phyloP scores from a whole-genome alignment of 768 basidiomycete species.

The Agaricus sinodeliciosus region DNA sequence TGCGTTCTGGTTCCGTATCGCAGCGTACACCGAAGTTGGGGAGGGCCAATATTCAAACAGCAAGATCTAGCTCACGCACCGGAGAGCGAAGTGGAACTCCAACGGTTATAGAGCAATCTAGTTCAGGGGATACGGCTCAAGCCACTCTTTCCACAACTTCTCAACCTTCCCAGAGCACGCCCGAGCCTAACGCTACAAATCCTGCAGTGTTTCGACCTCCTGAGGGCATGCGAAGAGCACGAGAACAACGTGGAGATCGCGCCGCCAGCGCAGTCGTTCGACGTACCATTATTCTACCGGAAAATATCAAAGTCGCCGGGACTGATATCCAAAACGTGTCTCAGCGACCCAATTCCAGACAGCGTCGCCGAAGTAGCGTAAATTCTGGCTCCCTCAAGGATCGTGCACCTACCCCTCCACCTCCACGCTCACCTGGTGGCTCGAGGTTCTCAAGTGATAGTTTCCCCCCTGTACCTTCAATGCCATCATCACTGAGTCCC shows the following conservation, averaged over 20 bases:
- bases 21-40: constrained; percentile 39
- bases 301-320: constrained; percentile 51
- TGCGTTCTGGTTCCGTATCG: constrained; percentile 57
- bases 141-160: not conserved
- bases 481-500: constrained; percentile 44
- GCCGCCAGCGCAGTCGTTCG: constrained; percentile 51
- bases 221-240: constrained; percentile 24
- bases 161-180: constrained; percentile 1
- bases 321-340: constrained; percentile 38
- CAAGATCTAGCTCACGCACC: constrained; percentile 23
- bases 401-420: constrained; percentile 81
- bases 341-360: constrained; percentile 31
- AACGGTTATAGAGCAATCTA: constrained; percentile 1
- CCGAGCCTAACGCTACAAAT: constrained; percentile 21
- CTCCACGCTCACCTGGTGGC: constrained; percentile 46
- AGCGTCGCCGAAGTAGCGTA: constrained; percentile 58
- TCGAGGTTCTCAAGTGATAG: constrained; percentile 63
- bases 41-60: constrained; percentile 34
- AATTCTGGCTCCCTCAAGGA: constrained; percentile 68
- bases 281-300: constrained; percentile 75
- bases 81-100: constrained; percentile 4
- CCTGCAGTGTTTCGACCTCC: constrained; percentile 25
- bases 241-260: constrained; percentile 6
- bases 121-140: constrained; percentile 7
- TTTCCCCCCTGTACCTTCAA: constrained; percentile 64